phyloP scores from a whole-genome alignment of 192 early-diverging fungal genomes.

The Geranomyces michiganensis region DNA sequence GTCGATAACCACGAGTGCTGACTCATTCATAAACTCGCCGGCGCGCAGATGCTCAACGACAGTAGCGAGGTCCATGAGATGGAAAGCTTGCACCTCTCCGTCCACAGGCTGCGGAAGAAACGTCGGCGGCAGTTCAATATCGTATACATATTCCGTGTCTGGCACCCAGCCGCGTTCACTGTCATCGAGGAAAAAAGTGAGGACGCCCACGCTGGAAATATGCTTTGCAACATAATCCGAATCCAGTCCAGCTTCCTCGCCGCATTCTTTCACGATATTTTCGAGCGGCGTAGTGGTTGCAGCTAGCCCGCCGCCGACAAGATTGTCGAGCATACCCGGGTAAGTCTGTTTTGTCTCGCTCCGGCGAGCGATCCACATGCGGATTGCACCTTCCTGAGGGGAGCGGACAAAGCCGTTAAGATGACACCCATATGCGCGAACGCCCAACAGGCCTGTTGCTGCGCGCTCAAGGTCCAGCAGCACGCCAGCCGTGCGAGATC shows the following conservation, averaged over 20 bases:
- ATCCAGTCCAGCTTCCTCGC: conserved; percentile 82
- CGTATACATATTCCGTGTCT: conserved; percentile 86
- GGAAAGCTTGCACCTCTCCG: conserved; percentile 83
- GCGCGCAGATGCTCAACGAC: conserved; percentile 51
- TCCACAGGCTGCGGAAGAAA: conserved; percentile 72
- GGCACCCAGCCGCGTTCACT: conserved; percentile 64
- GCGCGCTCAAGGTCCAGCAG: conserved; percentile 73
- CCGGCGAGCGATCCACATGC: conserved; percentile 90
- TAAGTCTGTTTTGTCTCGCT: conserved; percentile 81
- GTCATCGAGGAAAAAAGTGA: conserved; percentile 71
- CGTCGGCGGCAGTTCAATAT: conserved; percentile 70
- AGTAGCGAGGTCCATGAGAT: conserved; percentile 69
- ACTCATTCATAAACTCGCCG: conserved; percentile 82
- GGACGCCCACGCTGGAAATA: conserved; percentile 49
- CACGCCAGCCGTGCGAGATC: conserved; percentile 29
- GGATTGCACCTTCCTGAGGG: conserved; percentile 35
- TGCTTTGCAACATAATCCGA: not conserved
- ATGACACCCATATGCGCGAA: conserved; percentile 87
- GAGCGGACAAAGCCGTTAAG: conserved; percentile 75
- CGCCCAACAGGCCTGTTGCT: conserved; percentile 76
- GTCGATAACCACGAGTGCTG: conserved; percentile 77
- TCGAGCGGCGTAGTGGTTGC: conserved; percentile 59
- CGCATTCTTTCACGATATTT: conserved; percentile 83
- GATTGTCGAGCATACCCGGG: conserved; percentile 71
- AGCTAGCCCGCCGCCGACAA: conserved; percentile 67